Conservation (phyloP, 1,284 basidiomycete species). For the Entoloma clypeatum region DNA sequence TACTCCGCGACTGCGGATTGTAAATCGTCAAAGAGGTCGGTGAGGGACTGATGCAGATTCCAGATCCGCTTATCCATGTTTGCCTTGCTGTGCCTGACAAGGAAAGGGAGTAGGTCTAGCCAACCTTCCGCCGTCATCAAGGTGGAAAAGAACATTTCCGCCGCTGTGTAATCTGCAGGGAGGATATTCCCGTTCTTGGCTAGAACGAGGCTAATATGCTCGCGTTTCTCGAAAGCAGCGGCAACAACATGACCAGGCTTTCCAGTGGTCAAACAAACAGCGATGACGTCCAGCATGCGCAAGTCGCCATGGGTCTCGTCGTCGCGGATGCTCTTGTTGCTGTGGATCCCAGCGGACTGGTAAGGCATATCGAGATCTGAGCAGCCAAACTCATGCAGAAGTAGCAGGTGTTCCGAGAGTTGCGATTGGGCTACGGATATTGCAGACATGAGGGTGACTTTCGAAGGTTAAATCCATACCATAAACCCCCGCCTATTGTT, state of each 20-base stretch:
- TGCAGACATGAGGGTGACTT: too few relatives aligned
- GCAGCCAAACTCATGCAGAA: too few relatives aligned
- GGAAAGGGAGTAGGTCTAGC: neutral
- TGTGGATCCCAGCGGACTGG: too few relatives aligned
- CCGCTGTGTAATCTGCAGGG: neutral
- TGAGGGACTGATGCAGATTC: neutral
- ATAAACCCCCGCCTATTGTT: too few relatives aligned
- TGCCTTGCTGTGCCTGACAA: neutral
- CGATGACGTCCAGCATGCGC: neutral
- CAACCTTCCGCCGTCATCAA: neutral
- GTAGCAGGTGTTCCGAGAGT: too few relatives aligned
- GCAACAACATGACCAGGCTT: neutral
- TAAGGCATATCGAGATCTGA: too few relatives aligned
- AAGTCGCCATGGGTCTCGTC: neutral
- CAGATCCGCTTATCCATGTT: neutral
- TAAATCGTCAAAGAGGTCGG: conserved; percentile 1
- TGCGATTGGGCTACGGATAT: too few relatives aligned
- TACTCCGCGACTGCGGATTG: neutral
- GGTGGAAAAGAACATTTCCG: neutral
- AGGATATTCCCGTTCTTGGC: too few relatives aligned
- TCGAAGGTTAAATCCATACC: too few relatives aligned
- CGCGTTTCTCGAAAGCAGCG: neutral
- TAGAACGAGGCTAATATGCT: neutral
- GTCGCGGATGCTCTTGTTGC: too few relatives aligned
- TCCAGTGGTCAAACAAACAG: neutral